A percentile compares a stretch with the other conserved stretches of the same genome.
These are phyloP conservation scores for Moricandia arvensis DNA, from an alignment of 345 rosid species.

Conservation along the genomic window DNA sequence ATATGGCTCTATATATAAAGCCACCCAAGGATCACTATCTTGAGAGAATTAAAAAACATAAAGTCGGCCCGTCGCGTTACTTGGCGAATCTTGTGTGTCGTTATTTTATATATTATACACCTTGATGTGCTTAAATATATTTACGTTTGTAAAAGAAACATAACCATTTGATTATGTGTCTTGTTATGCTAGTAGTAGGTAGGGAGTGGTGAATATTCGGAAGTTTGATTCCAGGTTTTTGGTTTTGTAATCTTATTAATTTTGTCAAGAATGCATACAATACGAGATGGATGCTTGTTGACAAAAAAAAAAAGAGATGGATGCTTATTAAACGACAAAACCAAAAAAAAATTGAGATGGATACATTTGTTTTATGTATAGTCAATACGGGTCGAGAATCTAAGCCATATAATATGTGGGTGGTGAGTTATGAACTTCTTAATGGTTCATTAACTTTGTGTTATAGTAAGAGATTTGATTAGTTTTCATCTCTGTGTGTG, in stretches of 20 bases:
- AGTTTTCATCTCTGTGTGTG: not conserved
- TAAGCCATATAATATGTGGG: slow-evolving; percentile 8
- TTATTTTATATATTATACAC: slow-evolving; percentile 5
- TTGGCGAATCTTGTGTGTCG: slow-evolving; percentile 51
- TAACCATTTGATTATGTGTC: slow-evolving; percentile 27
- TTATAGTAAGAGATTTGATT: not conserved
- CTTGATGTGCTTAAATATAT: not conserved
- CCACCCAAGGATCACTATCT: slow-evolving; percentile 23
- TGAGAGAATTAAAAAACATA: slow-evolving; percentile 24
- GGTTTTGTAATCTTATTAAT: not conserved
- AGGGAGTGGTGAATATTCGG: slow-evolving; percentile 39
- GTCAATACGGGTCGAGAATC: slow-evolving; percentile 11
- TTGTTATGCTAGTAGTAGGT: slow-evolving; percentile 25
- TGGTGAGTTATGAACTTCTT: not conserved
- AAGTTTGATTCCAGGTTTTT: slow-evolving; percentile 18
- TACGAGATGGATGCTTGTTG: too few species aligned
- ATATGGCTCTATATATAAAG: slow-evolving; percentile 1
- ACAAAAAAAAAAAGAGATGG: not conserved
- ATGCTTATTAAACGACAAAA: not conserved
- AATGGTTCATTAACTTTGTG: not conserved
- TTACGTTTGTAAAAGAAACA: slow-evolving; percentile 3
- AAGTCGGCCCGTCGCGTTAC: slow-evolving; percentile 86
- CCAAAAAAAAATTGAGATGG: not conserved
- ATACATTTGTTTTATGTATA: not conserved
- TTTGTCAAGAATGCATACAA: not conserved